Percentiles rank a stretch among this genome's conserved stretches.
Conservation (phyloP, 148 eudicot species). For the Chenopodium formosanum region DNA sequence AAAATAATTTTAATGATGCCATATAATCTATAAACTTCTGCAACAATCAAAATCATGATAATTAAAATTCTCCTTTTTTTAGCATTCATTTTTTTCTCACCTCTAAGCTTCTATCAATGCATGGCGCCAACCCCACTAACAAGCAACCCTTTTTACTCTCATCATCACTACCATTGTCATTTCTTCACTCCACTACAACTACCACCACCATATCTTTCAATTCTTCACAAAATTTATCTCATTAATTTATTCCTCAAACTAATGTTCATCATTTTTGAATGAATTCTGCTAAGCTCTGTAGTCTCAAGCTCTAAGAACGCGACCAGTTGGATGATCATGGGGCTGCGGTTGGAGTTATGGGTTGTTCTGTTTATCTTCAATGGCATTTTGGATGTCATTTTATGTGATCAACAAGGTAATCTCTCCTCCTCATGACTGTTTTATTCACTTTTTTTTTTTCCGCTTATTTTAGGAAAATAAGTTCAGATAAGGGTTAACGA, state of each 20-base stretch:
- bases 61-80: background rate
- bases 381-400: conserved; percentile 14
- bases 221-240: background rate
- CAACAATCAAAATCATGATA: background rate
- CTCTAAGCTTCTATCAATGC: conserved; percentile 19
- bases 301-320: background rate
- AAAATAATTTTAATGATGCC: background rate
- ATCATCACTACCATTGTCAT: conserved; percentile 3
- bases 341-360: conserved; percentile 28
- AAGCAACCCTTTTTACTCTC: conserved; percentile 4
- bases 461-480: background rate
- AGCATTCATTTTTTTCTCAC: background rate
- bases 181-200: conserved; percentile 13
- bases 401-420: conserved; percentile 52
- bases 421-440: no score
- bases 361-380: conserved; percentile 25
- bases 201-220: background rate
- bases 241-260: background rate
- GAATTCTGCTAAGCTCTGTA: background rate
- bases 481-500: no score
- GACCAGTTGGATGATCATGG: conserved; percentile 28
- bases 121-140: conserved; percentile 21
- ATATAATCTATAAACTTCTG: background rate
- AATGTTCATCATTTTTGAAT: background rate
- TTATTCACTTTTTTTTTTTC: no score